Evolutionary conservation across 306 rosid genomes (phyloP), one percentile per base, ranked within the genome.

Genomic region (Potentilla sterilis): DNA sequence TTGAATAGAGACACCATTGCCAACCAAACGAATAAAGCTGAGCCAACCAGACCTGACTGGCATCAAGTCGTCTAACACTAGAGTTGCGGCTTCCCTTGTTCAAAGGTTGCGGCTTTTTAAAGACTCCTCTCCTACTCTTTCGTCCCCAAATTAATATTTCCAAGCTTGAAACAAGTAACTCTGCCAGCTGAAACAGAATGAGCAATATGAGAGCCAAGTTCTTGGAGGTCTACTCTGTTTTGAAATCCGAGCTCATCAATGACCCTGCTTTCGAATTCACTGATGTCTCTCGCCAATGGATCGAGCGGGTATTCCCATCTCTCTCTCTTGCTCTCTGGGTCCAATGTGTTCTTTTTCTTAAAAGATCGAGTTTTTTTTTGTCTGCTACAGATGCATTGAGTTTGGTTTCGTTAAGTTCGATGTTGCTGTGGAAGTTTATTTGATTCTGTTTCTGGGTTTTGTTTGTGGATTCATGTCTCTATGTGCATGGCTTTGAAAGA

Each of bases 211-310:
- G 78, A 75, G 63, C 72, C 46, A 85, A 82, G 63, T 85, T 85
- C 86, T 44, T 80, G 77, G 82, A 80, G 69, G 86, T 80, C 24
- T 85, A 85, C 82, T 74, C 86, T 35, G 47, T 82, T 55, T 62
- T 85, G 84, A 85, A 85, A 77, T 69, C 85, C 6, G 89, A 85
- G 83, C 86, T 85, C 35, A 75, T 85, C 73, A 72, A 82, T 35
- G 89, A 85, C 51, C 81, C 86, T 70, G 86, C 80, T 77, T 85
- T 85, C 64, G 86, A 85, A 41, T 85, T 82, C 78, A 82, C 89
- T 0, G 83, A 85, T 14, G 86, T 69, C 51, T 82, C 89, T 54
- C 84, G 86, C 64, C 86, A 85, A 77, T 85, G 86, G 89, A 70
- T 82, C 61, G 84, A 80, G 1, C 78, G 74, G 83, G 89, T 85